Percentiles rank a stretch among this genome's conserved stretches.
Conservation (phyloP, 164 flowering plant genomes). For the Hamamelis virginiana region DNA sequence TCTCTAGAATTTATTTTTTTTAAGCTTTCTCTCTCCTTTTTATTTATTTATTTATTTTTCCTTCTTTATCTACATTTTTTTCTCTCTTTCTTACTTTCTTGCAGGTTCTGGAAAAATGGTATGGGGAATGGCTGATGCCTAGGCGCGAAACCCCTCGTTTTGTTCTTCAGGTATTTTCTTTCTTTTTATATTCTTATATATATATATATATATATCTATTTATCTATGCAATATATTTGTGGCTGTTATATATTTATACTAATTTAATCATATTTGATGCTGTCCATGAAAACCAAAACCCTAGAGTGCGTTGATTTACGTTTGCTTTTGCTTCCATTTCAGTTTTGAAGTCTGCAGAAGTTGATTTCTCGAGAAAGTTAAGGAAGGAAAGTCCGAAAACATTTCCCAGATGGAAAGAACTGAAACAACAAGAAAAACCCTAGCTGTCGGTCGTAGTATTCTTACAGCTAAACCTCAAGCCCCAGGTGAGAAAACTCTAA, state of each 20-base stretch:
- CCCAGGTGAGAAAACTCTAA: slow-evolving; percentile 10
- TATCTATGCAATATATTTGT: too few relatives aligned
- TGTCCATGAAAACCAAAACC: slow-evolving; percentile 3
- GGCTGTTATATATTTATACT: background rate
- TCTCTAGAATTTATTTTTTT: too few relatives aligned
- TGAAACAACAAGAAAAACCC: slow-evolving; percentile 3
- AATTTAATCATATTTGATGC: background rate
- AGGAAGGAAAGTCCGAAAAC: background rate
- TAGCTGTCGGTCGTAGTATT: background rate
- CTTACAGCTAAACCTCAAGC: slow-evolving; percentile 7
- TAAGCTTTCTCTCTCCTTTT: too few relatives aligned
- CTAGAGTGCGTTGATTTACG: background rate
- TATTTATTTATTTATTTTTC: too few relatives aligned
- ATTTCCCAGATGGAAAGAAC: slow-evolving; percentile 24
- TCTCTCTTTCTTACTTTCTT: background rate
- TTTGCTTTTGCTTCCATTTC: background rate
- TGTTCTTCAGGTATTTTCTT: slow-evolving; percentile 2
- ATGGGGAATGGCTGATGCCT: background rate
- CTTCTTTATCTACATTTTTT: too few relatives aligned
- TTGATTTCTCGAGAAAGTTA: slow-evolving; percentile 5
- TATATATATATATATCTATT: too few relatives aligned
- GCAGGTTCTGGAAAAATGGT: background rate
- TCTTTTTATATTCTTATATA: background rate
- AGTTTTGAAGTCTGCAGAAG: slow-evolving; percentile 1
- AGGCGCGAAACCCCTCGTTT: background rate